Evolutionary conservation across 2,329 filamentous ascomycete genomes (phyloP).

Genomic region (Ophiosphaerella narmari): DNA sequence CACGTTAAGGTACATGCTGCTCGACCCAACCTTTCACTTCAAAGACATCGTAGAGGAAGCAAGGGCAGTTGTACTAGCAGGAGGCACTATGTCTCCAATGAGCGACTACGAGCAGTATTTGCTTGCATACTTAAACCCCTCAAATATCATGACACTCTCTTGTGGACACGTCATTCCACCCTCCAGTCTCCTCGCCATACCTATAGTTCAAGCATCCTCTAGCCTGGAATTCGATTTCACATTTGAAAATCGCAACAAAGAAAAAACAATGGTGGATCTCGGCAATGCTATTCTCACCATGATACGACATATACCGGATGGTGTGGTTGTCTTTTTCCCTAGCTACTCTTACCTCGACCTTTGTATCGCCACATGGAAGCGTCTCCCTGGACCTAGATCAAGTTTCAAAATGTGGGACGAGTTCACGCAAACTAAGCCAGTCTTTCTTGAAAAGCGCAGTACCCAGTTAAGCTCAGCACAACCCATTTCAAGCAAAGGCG

Average conservation of each 20-base stretch:
- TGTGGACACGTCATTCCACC: constrained; percentile 93
- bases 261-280: constrained; percentile 71
- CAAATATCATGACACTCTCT: constrained; percentile 77
- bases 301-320: constrained; percentile 77
- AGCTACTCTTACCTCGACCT: constrained; percentile 89
- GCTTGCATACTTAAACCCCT: constrained; percentile 71
- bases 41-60: constrained; percentile 83
- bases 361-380: constrained; percentile 58
- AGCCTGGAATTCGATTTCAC: constrained; percentile 79
- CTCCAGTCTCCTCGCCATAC: constrained; percentile 78
- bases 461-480: constrained; percentile 56
- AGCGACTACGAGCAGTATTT: constrained; percentile 85
- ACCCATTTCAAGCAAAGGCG: constrained; percentile 57
- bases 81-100: constrained; percentile 98
- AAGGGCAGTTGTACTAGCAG: constrained; percentile 85
- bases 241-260: constrained; percentile 74
- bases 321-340: constrained; percentile 92
- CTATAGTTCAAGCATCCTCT: constrained; percentile 59
- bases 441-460: constrained; percentile 46
- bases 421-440: constrained; percentile 62
- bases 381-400: constrained; percentile 7
- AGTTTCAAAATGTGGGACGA: constrained; percentile 56
- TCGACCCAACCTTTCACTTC: constrained; percentile 92
- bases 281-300: constrained; percentile 74
- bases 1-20: constrained; percentile 78